phyloP scores from a whole-genome alignment of 2,329 filamentous ascomycete species.

The Epichloe sibirici region DNA sequence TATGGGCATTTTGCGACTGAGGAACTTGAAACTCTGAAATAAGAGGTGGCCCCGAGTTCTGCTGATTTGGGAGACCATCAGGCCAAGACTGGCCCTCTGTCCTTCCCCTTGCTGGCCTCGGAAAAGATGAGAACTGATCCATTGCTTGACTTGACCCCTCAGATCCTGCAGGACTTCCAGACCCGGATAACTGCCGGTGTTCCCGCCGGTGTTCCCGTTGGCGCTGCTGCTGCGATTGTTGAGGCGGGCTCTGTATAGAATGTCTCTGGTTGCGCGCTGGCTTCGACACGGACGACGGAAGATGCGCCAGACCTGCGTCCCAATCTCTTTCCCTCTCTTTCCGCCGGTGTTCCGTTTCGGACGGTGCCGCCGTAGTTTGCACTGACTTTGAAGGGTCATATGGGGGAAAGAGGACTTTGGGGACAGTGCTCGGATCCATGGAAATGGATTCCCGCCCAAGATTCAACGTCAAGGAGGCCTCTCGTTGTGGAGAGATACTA shows the following conservation, averaged over 20 bases:
- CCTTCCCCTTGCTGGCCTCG: conserved; percentile 9
- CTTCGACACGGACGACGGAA: conserved; percentile 7
- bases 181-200: not conserved
- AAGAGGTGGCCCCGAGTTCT: not conserved
- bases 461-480: conserved; percentile 14
- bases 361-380: not conserved
- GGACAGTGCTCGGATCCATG: conserved; percentile 11
- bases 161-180: not conserved
- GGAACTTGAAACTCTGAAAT: not conserved
- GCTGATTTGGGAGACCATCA: not conserved
- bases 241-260: not conserved
- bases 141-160: not conserved
- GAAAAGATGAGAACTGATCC: conserved; percentile 9
- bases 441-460: conserved; percentile 10
- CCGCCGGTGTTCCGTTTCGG: not conserved
- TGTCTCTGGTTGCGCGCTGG: conserved; percentile 3
- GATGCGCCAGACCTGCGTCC: not conserved
- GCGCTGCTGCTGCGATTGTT: not conserved
- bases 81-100: not conserved
- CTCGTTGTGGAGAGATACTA: conserved; percentile 14
- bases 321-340: not conserved
- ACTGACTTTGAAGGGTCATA: conserved; percentile 6
- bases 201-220: not conserved
- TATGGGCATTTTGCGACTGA: not conserved
- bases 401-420: conserved; percentile 13